Evolutionary conservation across 1,284 basidiomycete species (phyloP), one percentile per base, ranked within the genome.

Genomic region (Exobasidium rhododendri): DNA sequence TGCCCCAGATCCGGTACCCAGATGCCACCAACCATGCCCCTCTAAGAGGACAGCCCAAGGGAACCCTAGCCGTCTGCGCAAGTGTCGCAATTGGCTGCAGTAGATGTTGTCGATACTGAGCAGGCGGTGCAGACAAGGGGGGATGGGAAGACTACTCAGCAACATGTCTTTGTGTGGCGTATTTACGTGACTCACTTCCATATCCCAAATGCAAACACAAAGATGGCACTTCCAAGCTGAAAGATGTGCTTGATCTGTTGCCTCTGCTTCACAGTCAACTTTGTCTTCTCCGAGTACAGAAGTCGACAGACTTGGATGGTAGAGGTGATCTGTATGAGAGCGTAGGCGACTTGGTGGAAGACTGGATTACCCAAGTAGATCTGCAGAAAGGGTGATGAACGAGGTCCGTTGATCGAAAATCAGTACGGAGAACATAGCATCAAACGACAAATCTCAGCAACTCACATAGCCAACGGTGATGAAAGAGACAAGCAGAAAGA

Each of bases 331-430:
- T 83, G 81, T 52, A 85, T 81, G 22, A 61, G 22, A 0, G 79
- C 83, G 62, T 84, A 85, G 0, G 82, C 81, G 30, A 83, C 68
- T 77, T 85, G 83, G 71, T 85, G 84, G 56, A 84, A 83, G 6
- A 84, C 80, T 0, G 84, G 83, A 71, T 85, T 84, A 1, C 82
- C 82, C 47, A 83, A 80, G 58, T 64, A 58, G 20, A 55, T 29
- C 53, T 55, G 53, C 13, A 20, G 17, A 20, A 17, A 51, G 49
- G 17, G 20, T 17, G 35, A 29, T n/a, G n/a, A n/a, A n/a, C 17
- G 43, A n/a, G 43, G 43, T 14, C 17, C 17, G 43, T 14, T 14
- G 43, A 45, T 14, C n/a, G 1, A 45, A 45, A n/a, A 20, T 20
- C 44, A 45, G 2, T n/a, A 20, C 20, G 44, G 20, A 20, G n/a